phyloP scores from a whole-genome alignment of 495 filamentous ascomycete species.

The Cetradonia linearis region DNA sequence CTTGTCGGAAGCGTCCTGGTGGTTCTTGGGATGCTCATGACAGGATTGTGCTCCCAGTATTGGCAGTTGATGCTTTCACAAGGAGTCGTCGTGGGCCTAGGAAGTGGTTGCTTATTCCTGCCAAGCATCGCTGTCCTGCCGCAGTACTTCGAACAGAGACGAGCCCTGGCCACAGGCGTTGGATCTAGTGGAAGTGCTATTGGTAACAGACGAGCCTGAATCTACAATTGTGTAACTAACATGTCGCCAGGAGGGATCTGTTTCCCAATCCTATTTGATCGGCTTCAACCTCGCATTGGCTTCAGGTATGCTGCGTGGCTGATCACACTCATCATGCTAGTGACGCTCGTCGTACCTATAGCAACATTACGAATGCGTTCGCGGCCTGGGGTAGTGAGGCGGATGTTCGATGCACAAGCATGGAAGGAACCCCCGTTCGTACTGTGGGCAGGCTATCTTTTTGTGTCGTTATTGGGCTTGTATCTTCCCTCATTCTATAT shows the following conservation, averaged over 20 bases:
- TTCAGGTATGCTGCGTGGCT: neutral
- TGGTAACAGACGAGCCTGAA: too few species aligned
- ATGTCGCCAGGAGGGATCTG: neutral
- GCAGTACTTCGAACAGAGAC: neutral
- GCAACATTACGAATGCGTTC: neutral
- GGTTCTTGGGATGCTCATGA: neutral
- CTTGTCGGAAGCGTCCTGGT: neutral
- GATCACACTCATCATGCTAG: neutral
- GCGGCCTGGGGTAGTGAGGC: neutral
- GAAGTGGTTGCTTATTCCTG: neutral
- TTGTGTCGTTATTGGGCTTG: neutral
- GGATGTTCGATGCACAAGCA: neutral
- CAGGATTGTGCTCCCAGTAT: neutral
- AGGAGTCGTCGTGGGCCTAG: neutral
- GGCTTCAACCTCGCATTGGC: neutral
- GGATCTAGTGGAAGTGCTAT: neutral
- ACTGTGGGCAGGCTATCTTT: neutral
- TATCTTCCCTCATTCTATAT: neutral
- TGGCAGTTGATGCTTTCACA: neutral
- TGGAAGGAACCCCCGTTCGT: neutral
- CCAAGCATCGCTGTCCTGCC: neutral
- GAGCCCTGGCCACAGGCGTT: neutral
- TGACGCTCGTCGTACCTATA: neutral
- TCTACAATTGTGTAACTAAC: too few species aligned
- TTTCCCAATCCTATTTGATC: neutral